phyloP scores from a whole-genome alignment of 2,329 filamentous ascomycete genomes.

The Aureobasidium leucospermi region DNA sequence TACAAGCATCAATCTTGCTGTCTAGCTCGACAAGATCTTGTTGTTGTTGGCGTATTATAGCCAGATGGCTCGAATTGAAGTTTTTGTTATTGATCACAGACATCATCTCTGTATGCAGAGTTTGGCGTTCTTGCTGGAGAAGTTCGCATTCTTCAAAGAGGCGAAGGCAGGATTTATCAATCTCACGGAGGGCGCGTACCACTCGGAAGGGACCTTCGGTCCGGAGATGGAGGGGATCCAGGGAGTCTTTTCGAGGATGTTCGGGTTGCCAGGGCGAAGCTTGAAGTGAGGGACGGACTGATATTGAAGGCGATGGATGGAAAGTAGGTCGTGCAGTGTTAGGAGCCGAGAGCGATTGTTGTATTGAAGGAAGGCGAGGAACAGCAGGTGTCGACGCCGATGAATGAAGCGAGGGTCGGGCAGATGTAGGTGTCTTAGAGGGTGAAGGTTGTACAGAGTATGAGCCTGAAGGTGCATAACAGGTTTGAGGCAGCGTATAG shows the following conservation, averaged over 20 bases:
- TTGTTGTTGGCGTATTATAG: neutral
- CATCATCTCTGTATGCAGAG: neutral
- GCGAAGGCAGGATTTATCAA: neutral
- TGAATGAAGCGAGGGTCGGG: neutral
- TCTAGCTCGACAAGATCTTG: neutral
- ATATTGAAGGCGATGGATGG: neutral
- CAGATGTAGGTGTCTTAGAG: neutral
- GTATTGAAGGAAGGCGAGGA: neutral
- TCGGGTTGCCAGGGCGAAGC: neutral
- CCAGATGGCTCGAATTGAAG: neutral
- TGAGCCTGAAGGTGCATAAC: neutral
- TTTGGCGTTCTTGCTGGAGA: neutral
- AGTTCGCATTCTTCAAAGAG: neutral
- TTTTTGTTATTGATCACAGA: neutral
- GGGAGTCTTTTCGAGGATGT: neutral
- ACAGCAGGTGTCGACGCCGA: neutral
- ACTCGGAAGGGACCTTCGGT: neutral
- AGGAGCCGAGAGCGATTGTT: neutral
- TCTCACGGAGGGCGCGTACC: neutral
- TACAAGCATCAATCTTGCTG: neutral
- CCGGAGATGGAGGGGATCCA: neutral
- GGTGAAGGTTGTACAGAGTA: neutral
- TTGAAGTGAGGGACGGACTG: neutral
- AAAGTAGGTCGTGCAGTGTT: neutral
- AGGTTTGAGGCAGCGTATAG: constrained; percentile 1